Base-by-base conservation (phyloP, 768 basidiomycete genomes). In the Leccinellum luteum region DNA sequence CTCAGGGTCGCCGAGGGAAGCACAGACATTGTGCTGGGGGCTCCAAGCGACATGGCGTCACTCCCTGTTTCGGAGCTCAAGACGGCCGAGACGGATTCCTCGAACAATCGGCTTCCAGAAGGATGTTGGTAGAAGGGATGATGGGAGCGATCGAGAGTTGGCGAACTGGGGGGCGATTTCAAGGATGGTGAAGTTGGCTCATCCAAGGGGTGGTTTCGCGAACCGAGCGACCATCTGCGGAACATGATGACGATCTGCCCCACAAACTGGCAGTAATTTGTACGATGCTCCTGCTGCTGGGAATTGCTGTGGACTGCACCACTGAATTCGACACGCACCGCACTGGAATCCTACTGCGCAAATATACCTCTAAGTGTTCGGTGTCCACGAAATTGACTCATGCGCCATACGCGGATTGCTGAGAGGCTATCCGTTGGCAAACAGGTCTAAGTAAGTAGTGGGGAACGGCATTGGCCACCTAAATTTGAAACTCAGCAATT, bases 21-120 rank as follows among this genome's bases (percentile, higher is more conserved):
- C 3, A 52, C 12, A 14, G 48, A 60, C 4, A 47, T 30, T 21
- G 47, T 21, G 48, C 56, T 65, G 4, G 32, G 21, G 17, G n/a
- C 32, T 17, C 48, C 52, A 3, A 59, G 38, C 0, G 66, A 61
- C 5, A 45, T 31, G n/a, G 51, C 43, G 17, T 65, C 61, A 30
- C 67, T 71, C n/a, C 60, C 69, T 1, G 61, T 55, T 35, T 71
- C 70, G 12, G 69, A 71, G 7, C 59, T 69, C 35, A 67, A 50
- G 45, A 73, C 53, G 0, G 57, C 70, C 2, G 70, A 72, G 19
- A 64, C 54, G 3, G 59, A 32, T 0, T 63, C 67, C 17, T 72
- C 70, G 23, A 54, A 64, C 51, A 72, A 73, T 23, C 68, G 66
- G 57, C 70, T 72, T 17, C 69, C 71, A 13, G 64, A 62, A 28